These are phyloP conservation scores for Colletotrichum godetiae DNA, from an alignment of 2,329 filamentous ascomycete species.

Conservation along the genomic window DNA sequence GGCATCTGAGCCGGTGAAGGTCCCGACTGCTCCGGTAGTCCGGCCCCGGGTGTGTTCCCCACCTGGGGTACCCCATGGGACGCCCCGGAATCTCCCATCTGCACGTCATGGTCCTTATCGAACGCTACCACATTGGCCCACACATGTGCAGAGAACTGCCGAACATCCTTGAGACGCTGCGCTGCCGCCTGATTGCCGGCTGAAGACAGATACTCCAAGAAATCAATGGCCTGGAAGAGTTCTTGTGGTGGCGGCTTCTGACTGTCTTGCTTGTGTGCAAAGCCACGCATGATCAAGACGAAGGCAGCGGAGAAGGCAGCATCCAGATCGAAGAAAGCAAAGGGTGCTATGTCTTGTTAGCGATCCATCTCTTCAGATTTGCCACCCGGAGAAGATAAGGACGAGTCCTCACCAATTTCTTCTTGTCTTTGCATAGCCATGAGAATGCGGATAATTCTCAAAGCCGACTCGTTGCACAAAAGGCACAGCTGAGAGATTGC, in stretches of 20 bases:
- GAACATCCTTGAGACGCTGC: constrained; percentile 40
- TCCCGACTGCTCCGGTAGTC: neutral
- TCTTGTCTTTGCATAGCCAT: constrained; percentile 38
- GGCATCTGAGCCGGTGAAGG: constrained; percentile 12
- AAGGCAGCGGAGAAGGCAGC: constrained; percentile 44
- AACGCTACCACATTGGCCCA: constrained; percentile 39
- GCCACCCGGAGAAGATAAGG: rapidly evolving
- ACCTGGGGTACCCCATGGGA: constrained; percentile 7
- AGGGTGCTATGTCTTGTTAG: constrained; percentile 34
- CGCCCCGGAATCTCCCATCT: constrained; percentile 37
- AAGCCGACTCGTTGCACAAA: constrained; percentile 42
- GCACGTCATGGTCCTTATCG: constrained; percentile 29
- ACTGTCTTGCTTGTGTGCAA: constrained; percentile 38
- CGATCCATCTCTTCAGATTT: neutral
- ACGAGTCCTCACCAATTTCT: constrained; percentile 36
- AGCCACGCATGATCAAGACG: constrained; percentile 42
- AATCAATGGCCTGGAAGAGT: constrained; percentile 38
- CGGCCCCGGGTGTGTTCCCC: neutral
- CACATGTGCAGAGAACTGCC: constrained; percentile 42
- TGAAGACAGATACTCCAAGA: constrained; percentile 39
- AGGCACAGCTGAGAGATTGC: constrained; percentile 37
- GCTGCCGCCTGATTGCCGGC: constrained; percentile 42
- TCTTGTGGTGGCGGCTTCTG: constrained; percentile 41
- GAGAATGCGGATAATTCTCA: constrained; percentile 41
- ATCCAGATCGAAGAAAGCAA: constrained; percentile 44